phyloP scores from a whole-genome alignment of 1,139 yeast species.

The Suhomyces coccinellae region DNA sequence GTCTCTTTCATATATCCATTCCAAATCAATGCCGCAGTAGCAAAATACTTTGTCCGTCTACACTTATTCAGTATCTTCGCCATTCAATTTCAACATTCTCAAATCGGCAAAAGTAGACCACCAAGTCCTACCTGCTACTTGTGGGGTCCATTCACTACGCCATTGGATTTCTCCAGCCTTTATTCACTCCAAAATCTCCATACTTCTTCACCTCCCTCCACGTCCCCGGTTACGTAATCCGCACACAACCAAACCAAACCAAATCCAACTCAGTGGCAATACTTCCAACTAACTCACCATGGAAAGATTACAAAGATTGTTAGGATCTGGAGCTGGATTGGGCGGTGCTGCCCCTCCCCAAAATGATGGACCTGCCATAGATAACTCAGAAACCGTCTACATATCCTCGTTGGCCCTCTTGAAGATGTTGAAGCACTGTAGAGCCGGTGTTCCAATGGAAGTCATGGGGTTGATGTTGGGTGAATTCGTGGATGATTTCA shows the following conservation, averaged over 20 bases:
- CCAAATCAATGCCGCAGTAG: too few relatives aligned
- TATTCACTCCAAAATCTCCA: neutral
- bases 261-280: constrained; percentile 7
- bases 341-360: constrained; percentile 55
- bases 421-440: constrained; percentile 96
- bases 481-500: constrained; percentile 95
- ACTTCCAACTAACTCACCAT: constrained; percentile 27
- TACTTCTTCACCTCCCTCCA: neutral
- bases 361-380: constrained; percentile 80
- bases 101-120: too few relatives aligned
- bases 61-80: too few relatives aligned
- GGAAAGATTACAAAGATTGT: constrained; percentile 76
- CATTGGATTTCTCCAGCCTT: neutral
- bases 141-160: neutral
- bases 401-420: constrained; percentile 92
- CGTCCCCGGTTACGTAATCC: neutral
- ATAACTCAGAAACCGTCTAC: constrained; percentile 94
- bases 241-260: neutral
- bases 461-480: constrained; percentile 99
- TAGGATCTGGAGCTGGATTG: constrained; percentile 59
- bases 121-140: too few relatives aligned
- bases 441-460: constrained; percentile 99
- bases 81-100: too few relatives aligned
- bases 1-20: too few relatives aligned
- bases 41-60: too few relatives aligned